These are phyloP conservation scores for Endotrypanum monterogeii DNA, from an alignment of 208 protist genomes.

Conservation along the genomic window DNA sequence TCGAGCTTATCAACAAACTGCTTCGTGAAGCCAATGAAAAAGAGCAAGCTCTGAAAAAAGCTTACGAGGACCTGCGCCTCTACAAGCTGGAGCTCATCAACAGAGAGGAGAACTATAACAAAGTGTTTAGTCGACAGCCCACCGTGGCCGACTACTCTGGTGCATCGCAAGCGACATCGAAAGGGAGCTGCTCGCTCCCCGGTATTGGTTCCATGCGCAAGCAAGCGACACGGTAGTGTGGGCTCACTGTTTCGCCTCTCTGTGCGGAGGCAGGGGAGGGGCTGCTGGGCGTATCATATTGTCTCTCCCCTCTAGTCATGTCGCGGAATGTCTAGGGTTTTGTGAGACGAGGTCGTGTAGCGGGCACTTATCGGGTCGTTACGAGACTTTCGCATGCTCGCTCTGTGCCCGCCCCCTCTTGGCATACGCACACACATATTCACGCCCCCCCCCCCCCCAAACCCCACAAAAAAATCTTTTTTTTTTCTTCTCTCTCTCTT, in stretches of 20 bases:
- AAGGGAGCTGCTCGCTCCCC: slow-evolving; percentile 14
- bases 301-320: not conserved
- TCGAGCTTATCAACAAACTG: slow-evolving; percentile 89
- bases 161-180: slow-evolving; percentile 7
- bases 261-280: no score
- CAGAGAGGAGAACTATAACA: slow-evolving; percentile 95
- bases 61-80: slow-evolving; percentile 87
- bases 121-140: slow-evolving; percentile 87
- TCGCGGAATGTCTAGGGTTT: not conserved
- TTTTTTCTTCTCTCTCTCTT: not conserved
- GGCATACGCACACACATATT: no score
- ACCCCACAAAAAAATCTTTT: slow-evolving; percentile 13
- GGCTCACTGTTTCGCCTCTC: not conserved
- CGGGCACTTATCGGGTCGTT: not conserved
- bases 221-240: slow-evolving; percentile 13
- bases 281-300: no score
- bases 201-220: slow-evolving; percentile 9
- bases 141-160: slow-evolving; percentile 40
- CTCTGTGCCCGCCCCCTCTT: not conserved
- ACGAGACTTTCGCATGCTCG: not conserved
- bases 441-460: no score
- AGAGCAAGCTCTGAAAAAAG: slow-evolving; percentile 74
- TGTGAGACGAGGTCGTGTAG: not conserved
- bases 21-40: slow-evolving; percentile 75
- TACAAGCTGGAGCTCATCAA: slow-evolving; percentile 96